These are phyloP conservation scores for Talaromyces sp. DNA, from an alignment of 2,329 filamentous ascomycete species.

Conservation along the genomic window DNA sequence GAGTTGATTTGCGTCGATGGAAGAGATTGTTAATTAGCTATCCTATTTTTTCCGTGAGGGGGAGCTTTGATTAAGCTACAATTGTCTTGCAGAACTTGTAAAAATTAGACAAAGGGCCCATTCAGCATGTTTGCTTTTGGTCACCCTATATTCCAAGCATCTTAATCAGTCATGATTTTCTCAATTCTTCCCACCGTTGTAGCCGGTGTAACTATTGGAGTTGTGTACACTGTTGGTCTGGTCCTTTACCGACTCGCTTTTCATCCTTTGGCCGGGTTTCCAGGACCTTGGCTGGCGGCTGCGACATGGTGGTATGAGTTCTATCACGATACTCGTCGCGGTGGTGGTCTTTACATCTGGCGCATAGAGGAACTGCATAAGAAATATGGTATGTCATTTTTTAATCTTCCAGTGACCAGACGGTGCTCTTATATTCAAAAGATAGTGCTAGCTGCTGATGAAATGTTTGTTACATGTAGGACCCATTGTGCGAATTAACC, in stretches of 20 bases:
- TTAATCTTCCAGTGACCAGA: too few relatives aligned
- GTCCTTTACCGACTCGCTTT: constrained; percentile 16
- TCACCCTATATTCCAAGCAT: too few relatives aligned
- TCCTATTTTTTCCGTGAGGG: too few relatives aligned
- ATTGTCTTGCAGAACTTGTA: too few relatives aligned
- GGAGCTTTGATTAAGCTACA: too few relatives aligned
- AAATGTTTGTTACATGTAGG: too few relatives aligned
- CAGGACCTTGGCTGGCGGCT: constrained; percentile 17
- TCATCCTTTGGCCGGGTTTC: constrained; percentile 16
- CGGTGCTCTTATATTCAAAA: too few relatives aligned
- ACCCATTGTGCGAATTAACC: constrained; percentile 30
- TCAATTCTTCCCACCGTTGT: background rate
- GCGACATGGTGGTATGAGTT: constrained; percentile 18
- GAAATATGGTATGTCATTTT: constrained; percentile 20
- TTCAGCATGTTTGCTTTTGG: too few relatives aligned
- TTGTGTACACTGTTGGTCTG: constrained; percentile 1
- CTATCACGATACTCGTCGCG: constrained; percentile 17
- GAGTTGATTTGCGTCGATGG: too few relatives aligned
- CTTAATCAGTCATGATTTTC: background rate
- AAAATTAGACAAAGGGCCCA: too few relatives aligned
- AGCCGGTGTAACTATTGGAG: background rate
- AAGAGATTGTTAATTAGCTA: too few relatives aligned
- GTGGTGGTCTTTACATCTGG: constrained; percentile 21
- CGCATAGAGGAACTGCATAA: constrained; percentile 25
- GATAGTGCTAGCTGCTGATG: too few relatives aligned